A percentile compares a stretch with the other conserved stretches of the same genome.
phyloP scores from a whole-genome alignment of 1,284 basidiomycete genomes.

The Tylopilus sp. region DNA sequence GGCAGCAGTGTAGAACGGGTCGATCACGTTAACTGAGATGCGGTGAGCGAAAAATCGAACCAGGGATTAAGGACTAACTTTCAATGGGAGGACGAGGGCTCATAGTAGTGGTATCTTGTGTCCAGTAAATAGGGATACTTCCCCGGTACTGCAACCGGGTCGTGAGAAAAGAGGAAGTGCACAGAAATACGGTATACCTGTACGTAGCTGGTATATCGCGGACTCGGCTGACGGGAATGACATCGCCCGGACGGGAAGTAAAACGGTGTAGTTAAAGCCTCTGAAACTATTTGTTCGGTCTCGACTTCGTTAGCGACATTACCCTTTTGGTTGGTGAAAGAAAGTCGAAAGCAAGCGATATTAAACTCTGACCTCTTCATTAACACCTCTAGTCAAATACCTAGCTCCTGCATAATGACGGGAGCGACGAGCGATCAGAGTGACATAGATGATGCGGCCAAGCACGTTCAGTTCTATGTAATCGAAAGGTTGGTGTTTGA shows the following conservation, averaged over 20 bases:
- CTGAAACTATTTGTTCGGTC: slow-evolving; percentile 97
- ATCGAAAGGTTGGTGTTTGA: background rate
- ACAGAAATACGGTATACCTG: slow-evolving; percentile 48
- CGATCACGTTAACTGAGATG: slow-evolving; percentile 81
- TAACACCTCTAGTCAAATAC: slow-evolving; percentile 93
- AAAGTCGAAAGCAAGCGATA: background rate
- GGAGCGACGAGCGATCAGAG: slow-evolving; percentile 91
- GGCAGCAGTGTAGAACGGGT: slow-evolving; percentile 94
- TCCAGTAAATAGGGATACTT: slow-evolving; percentile 96
- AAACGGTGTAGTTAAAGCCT: slow-evolving; percentile 90
- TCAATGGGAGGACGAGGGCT: slow-evolving; percentile 93
- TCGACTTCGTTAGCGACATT: slow-evolving; percentile 99
- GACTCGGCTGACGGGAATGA: slow-evolving; percentile 58
- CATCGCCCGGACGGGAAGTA: slow-evolving; percentile 56
- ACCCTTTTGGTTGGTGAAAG: slow-evolving; percentile 54
- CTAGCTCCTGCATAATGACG: slow-evolving; percentile 95
- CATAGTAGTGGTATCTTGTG: slow-evolving; percentile 90
- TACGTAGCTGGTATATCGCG: slow-evolving; percentile 93
- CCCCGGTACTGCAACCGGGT: slow-evolving; percentile 71
- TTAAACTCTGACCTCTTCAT: slow-evolving; percentile 65
- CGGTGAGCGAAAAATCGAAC: slow-evolving; percentile 2
- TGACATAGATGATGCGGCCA: slow-evolving; percentile 89
- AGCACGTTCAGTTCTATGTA: slow-evolving; percentile 83
- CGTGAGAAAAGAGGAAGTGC: background rate
- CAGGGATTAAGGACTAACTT: slow-evolving; percentile 52